Evolutionary conservation across 805 yeast species (phyloP), one percentile per base, ranked within the genome.

Genomic region (Metschnikowia anglica): DNA sequence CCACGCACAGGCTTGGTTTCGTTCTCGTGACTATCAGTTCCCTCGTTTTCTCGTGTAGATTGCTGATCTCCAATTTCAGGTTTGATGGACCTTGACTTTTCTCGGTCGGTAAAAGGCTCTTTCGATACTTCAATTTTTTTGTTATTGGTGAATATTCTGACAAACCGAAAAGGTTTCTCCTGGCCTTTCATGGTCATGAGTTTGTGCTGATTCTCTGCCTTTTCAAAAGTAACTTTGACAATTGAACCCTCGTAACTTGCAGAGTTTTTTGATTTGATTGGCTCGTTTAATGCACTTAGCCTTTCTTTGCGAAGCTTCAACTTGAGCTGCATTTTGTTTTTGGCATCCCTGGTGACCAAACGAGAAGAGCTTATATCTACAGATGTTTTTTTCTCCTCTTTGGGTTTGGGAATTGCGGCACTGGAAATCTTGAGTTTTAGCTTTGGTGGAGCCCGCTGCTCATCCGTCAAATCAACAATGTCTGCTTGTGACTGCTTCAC

Each of bases 221-320:
- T 34, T 5, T 28, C 24, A 19, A 41, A 41, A 8, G 12, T 9
- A 12, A 41, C 30, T 24, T 31, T 35, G 18, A 41, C 32, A 18
- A 31, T 19, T 10, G 37, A 18, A 5, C 40, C 44, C 5, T 35
- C 37, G 11, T 13, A 15, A n/a, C 18, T 30, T 11, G n/a, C 44
- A 13, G 24, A 9, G 9, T 20, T 24, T 8, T 9, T 7, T 3
- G 18, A 10, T 12, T 26, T 30, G 3, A n/a, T 13, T 10, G 18
- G 27, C 21, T 18, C 17, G 8, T 20, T 25, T 1, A 47, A 33
- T 5, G 48, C 48, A 3, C 49, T 46, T 30, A 54, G 47, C 18
- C 30, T 43, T 29, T 40, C 41, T 13, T 39, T 51, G 28, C 19
- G 37, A 30, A 55, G 51, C 21, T 31, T 49, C 28, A 55, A 19